Evolutionary conservation across 768 basidiomycete genomes (phyloP), one percentile per base, ranked within the genome.

Genomic region (Lactifluus piperatus): DNA sequence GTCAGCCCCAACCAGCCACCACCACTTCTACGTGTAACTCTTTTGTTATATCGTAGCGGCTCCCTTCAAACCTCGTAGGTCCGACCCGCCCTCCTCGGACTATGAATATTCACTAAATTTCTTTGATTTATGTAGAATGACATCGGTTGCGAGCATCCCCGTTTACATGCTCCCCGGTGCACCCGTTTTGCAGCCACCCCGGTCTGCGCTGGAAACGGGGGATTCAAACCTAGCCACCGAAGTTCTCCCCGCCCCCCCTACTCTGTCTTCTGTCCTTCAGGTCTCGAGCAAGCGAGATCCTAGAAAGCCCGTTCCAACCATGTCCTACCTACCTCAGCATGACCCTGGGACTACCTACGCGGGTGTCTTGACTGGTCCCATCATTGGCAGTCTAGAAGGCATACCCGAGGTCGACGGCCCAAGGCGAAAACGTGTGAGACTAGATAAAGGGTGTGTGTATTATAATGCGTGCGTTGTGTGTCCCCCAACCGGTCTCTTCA

Each of bases 261-360:
- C 89, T 64, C 72, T 90, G 62, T 75, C 78, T 64, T 82, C 86
- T 66, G 74, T 83, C 58, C 85, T 85, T 73, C 86, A 88, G 74
- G 74, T 80, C 67, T 76, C 66, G 36, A 60, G 80, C 55, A 88
- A 85, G 75, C 84, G 86, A 70, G 89, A 92, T 76, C 84, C 84
- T 68, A 88, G 80, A 77, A 90, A 91, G 74, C 81, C 85, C 52
- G 72, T 79, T 64, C 75, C 79, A 64, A 73, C 79, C 59, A 77
- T 83, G 73, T 91, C 91, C 62, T 93, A 91, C 77, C 78, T 93
- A 69, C 89, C 90, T 48, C 74, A 82, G 62, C 82, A 84, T 68
- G 91, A 93, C 78, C 91, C 91, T 62, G 90, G 91, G 69, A 86
- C 91, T 66, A 93, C 90, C 26, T 93, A 90, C 76, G 83, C 86